A percentile compares a stretch with the other conserved stretches of the same genome.
phyloP scores from a whole-genome alignment of 148 eudicot species.

The Polygonum maritimum region DNA sequence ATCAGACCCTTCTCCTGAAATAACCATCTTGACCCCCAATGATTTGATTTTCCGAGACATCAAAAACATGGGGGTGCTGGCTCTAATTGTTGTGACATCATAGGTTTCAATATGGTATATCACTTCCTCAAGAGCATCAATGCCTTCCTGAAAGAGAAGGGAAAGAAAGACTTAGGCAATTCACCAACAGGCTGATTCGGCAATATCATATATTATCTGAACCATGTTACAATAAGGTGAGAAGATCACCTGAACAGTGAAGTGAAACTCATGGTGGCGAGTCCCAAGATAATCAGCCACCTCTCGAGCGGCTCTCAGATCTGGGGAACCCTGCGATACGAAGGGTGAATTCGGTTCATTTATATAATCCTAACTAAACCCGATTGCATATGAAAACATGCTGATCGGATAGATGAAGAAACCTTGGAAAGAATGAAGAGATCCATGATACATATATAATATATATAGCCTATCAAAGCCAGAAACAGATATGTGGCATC shows the following conservation, averaged over 20 bases:
- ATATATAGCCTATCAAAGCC: neutral
- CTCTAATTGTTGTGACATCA: slow-evolving; percentile 91
- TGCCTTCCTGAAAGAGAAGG: slow-evolving; percentile 62
- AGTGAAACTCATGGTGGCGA: slow-evolving; percentile 92
- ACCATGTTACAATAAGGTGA: neutral
- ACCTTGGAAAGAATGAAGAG: neutral
- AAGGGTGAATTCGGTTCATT: slow-evolving; percentile 10
- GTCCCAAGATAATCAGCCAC: slow-evolving; percentile 91
- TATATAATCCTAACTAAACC: neutral
- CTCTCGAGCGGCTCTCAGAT: slow-evolving; percentile 84
- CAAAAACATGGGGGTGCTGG: slow-evolving; percentile 97
- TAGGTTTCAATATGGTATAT: slow-evolving; percentile 91
- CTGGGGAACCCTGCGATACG: slow-evolving; percentile 81
- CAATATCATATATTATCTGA: neutral
- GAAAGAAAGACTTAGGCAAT: neutral
- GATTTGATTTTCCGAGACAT: slow-evolving; percentile 97
- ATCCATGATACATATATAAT: neutral
- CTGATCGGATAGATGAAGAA: neutral
- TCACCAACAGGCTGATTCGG: neutral
- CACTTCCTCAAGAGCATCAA: slow-evolving; percentile 94
- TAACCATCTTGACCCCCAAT: slow-evolving; percentile 94
- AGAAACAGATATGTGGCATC: neutral
- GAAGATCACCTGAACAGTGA: slow-evolving; percentile 77
- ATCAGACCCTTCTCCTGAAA: slow-evolving; percentile 97
- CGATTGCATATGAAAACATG: neutral